Evolutionary conservation across 2,329 filamentous ascomycete genomes (phyloP).

Genomic region (Pseudocercospora macadamiae): DNA sequence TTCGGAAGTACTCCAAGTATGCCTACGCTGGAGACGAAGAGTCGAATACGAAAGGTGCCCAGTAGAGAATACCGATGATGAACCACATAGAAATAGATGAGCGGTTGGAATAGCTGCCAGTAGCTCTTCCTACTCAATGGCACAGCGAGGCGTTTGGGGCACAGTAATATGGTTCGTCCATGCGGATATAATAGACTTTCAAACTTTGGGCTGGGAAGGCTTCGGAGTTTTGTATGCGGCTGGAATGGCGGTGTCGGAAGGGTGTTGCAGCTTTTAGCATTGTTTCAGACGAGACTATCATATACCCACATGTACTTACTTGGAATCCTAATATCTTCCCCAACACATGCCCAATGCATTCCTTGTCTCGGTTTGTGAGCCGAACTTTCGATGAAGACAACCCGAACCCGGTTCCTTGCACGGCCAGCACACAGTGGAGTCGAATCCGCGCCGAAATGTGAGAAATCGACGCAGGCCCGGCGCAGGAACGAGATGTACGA

Average conservation of each 20-base stretch:
- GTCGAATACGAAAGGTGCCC: slow-evolving; percentile 32
- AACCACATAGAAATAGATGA: neutral
- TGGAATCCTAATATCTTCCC: neutral
- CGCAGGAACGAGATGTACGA: neutral
- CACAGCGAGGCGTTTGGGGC: neutral
- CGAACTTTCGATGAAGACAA: neutral
- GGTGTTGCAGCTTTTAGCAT: neutral
- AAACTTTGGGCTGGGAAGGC: too few species aligned
- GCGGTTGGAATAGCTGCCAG: too few species aligned
- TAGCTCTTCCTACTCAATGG: too few species aligned
- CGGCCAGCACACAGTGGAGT: too few species aligned
- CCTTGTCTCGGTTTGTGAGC: neutral
- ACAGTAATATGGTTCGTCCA: neutral
- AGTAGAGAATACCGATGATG: slow-evolving; percentile 12
- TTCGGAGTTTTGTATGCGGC: too few species aligned
- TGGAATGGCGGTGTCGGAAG: neutral
- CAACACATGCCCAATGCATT: neutral
- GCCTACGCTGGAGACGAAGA: slow-evolving; percentile 67
- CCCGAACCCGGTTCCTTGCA: too few species aligned
- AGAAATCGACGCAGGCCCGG: neutral
- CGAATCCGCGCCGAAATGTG: too few species aligned
- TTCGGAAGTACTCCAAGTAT: slow-evolving; percentile 70
- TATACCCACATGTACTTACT: neutral
- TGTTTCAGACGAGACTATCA: neutral
- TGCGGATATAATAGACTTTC: neutral